These are phyloP conservation scores for Strobilomyces dryophilus DNA, from an alignment of 768 basidiomycete species.

Conservation along the genomic window DNA sequence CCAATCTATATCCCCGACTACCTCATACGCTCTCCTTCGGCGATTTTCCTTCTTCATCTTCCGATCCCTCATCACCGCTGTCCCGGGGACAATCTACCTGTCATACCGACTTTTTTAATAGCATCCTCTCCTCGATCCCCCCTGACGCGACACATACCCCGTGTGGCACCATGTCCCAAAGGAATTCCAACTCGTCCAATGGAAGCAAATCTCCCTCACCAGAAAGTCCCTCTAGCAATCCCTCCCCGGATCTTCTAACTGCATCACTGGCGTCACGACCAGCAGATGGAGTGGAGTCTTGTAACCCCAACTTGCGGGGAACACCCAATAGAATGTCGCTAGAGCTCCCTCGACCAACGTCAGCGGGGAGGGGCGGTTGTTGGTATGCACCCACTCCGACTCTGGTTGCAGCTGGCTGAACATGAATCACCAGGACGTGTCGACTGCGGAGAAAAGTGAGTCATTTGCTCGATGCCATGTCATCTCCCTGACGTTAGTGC, in stretches of 20 bases:
- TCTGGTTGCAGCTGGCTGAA: constrained; percentile 8
- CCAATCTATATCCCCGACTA: constrained; percentile 30
- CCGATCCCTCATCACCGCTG: constrained; percentile 29
- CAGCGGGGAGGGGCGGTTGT: constrained; percentile 70
- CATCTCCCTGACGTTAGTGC: constrained; percentile 4
- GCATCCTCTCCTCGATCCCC: constrained; percentile 23
- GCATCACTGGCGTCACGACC: constrained; percentile 34
- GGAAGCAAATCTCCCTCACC: constrained; percentile 48
- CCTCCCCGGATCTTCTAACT: constrained; percentile 42
- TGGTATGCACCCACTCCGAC: constrained; percentile 48
- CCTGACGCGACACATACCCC: constrained; percentile 19
- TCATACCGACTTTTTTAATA: constrained; percentile 22
- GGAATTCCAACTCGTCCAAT: constrained; percentile 45
- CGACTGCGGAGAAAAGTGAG: constrained; percentile 75
- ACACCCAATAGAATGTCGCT: constrained; percentile 46
- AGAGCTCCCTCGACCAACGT: constrained; percentile 49
- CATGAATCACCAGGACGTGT: constrained; percentile 58
- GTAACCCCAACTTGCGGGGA: constrained; percentile 22
- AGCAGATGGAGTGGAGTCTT: constrained; percentile 32
- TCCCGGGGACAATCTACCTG: constrained; percentile 17
- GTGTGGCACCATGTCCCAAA: constrained; percentile 42
- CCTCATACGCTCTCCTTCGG: constrained; percentile 18
- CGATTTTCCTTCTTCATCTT: constrained; percentile 22
- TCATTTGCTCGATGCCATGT: neutral
- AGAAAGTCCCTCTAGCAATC: constrained; percentile 39